Percentiles rank a stretch among this genome's conserved stretches.
Evolutionary conservation across 306 rosid species (phyloP).

Genomic region (Citrullus colocynthis): DNA sequence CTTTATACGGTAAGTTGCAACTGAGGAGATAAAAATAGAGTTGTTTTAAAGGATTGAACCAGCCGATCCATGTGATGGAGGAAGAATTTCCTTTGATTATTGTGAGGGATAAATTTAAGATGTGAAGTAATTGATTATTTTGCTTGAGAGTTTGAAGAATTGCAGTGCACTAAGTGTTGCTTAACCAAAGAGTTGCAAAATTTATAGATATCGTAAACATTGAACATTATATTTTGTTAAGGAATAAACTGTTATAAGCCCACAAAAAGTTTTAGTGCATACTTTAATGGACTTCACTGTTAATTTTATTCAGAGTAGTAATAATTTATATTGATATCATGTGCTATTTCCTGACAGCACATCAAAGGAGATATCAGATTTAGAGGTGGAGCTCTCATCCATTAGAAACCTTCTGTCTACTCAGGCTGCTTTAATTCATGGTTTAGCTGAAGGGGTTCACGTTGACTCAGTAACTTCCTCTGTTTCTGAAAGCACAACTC

Average conservation of each 20-base stretch:
- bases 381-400: slow-evolving; percentile 93
- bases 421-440: slow-evolving; percentile 90
- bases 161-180: neutral
- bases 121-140: neutral
- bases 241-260: neutral
- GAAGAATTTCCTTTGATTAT: neutral
- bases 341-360: slow-evolving; percentile 50
- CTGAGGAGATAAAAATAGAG: neutral
- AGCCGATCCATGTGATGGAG: neutral
- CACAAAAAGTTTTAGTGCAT: neutral
- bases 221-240: neutral
- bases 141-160: neutral
- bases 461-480: slow-evolving; percentile 44
- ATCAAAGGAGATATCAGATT: slow-evolving; percentile 93
- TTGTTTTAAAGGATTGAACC: neutral
- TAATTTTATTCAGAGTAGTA: neutral
- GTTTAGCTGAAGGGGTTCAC: slow-evolving; percentile 85
- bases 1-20: slow-evolving; percentile 69
- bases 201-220: neutral
- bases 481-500: slow-evolving; percentile 33
- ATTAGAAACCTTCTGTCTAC: slow-evolving; percentile 92
- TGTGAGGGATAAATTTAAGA: neutral
- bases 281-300: neutral
- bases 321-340: slow-evolving; percentile 7
- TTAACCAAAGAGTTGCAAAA: neutral